Conservation (phyloP, 2,329 filamentous ascomycete species). For the Verticillium nonalfalfae region DNA sequence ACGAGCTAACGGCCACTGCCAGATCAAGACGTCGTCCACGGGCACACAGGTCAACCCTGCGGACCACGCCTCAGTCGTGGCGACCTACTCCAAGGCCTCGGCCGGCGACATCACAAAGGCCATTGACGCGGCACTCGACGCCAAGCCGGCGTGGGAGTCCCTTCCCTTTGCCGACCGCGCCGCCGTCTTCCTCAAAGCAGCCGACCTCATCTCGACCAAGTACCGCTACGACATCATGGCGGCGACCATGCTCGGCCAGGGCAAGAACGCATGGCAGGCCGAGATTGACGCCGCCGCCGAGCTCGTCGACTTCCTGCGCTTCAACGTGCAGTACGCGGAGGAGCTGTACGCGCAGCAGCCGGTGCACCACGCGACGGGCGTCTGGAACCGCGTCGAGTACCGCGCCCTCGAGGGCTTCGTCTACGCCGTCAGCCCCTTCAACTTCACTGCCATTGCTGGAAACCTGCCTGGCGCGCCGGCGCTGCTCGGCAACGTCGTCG, state of each 20-base stretch:
- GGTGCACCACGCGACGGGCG: constrained; percentile 70
- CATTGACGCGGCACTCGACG: constrained; percentile 79
- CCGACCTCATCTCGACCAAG: constrained; percentile 82
- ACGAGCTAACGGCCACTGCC: constrained; percentile 1
- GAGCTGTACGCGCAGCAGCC: constrained; percentile 87
- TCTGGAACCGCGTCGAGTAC: constrained; percentile 92
- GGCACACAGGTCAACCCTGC: constrained; percentile 76
- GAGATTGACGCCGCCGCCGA: constrained; percentile 96
- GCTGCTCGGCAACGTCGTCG: constrained; percentile 85
- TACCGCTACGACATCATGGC: constrained; percentile 98
- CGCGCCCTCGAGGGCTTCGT: constrained; percentile 90
- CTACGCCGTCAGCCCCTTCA: constrained; percentile 91
- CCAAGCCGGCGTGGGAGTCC: constrained; percentile 78
- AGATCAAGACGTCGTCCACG: constrained; percentile 62
- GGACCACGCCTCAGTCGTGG: constrained; percentile 68
- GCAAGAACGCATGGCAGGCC: constrained; percentile 99
- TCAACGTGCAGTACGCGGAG: constrained; percentile 91
- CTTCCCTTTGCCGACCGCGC: constrained; percentile 87
- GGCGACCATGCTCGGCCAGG: constrained; percentile 90
- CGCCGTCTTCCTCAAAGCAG: constrained; percentile 91
- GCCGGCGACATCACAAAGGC: constrained; percentile 69
- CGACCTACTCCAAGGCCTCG: constrained; percentile 79
- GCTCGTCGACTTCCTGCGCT: constrained; percentile 85
- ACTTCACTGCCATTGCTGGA: constrained; percentile 91
- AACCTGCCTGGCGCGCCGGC: constrained; percentile 81